These are phyloP conservation scores for Tetratostichococcus sp. DNA, from an alignment of 139 green algal species.

Conservation along the genomic window DNA sequence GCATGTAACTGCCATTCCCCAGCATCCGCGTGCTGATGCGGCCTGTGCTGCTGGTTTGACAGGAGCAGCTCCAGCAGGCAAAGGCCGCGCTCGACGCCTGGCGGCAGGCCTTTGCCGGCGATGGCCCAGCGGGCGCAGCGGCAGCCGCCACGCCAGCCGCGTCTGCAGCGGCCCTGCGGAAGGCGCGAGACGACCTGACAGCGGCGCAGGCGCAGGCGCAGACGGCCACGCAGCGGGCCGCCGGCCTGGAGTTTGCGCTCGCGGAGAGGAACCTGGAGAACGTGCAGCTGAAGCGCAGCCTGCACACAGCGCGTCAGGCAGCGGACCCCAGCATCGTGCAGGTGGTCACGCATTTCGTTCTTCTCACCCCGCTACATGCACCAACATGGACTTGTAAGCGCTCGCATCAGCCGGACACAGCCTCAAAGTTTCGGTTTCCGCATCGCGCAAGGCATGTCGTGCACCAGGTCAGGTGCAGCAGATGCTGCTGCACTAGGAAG, in stretches of 20 bases:
- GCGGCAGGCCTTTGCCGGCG: not conserved
- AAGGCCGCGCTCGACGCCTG: not conserved
- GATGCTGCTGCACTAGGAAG: too few species aligned
- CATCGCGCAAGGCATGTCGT: too few species aligned
- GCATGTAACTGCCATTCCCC: not conserved
- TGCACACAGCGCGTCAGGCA: constrained; percentile 19
- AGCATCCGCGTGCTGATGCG: not conserved
- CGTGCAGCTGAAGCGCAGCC: constrained; percentile 36
- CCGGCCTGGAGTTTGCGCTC: constrained; percentile 38
- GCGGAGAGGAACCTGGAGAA: constrained; percentile 49
- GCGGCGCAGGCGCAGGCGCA: constrained; percentile 24
- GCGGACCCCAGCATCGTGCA: constrained; percentile 39
- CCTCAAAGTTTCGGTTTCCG: too few species aligned
- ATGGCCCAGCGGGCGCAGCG: not conserved
- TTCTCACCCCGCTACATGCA: too few species aligned
- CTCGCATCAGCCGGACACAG: too few species aligned
- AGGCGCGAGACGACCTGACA: not conserved
- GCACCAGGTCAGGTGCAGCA: too few species aligned
- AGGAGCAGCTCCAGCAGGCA: not conserved
- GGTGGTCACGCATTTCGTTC: too few species aligned
- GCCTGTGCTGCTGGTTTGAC: too few species aligned
- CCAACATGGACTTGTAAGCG: too few species aligned
- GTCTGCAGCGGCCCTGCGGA: not conserved
- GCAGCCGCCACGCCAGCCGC: not conserved
- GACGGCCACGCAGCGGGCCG: constrained; percentile 7